Evolutionary conservation across 2,329 filamentous ascomycete species (phyloP).

Genomic region (Tolypocladium ovalisporum): DNA sequence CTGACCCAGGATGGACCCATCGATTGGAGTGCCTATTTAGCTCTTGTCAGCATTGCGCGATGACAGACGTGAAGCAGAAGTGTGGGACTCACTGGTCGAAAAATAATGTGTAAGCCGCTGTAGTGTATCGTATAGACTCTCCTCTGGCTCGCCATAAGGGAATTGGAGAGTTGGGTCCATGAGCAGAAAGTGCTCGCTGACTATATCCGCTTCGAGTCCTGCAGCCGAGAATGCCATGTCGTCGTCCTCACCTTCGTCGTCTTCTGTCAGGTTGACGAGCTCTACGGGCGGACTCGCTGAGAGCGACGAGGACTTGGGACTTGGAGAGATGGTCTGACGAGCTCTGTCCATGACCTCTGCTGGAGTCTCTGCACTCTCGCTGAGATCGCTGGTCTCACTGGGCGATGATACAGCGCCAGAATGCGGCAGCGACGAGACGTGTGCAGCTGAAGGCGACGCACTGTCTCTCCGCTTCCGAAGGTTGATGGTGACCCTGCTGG

Average conservation of each 20-base stretch:
- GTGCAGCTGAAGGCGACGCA: neutral
- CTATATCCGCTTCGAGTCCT: conserved; percentile 16
- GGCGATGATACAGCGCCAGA: neutral
- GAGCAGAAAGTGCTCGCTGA: conserved; percentile 10
- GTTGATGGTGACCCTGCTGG: conserved; percentile 51
- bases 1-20: conserved; percentile 30
- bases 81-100: conserved; percentile 14
- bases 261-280: conserved; percentile 24
- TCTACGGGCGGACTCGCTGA: conserved; percentile 31
- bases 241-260: conserved; percentile 15
- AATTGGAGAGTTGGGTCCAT: conserved; percentile 34
- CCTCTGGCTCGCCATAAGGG: conserved; percentile 28
- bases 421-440: neutral
- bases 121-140: conserved; percentile 19
- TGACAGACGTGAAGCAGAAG: neutral
- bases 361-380: neutral
- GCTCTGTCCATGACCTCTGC: neutral
- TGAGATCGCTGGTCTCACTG: neutral
- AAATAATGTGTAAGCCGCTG: conserved; percentile 26
- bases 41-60: neutral
- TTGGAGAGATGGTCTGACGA: neutral
- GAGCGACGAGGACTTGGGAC: neutral
- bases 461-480: conserved; percentile 29
- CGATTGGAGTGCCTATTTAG: conserved; percentile 30
- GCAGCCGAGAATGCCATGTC: conserved; percentile 20